These are phyloP conservation scores for Trichoderma erinaceum DNA, from an alignment of 495 filamentous ascomycete species.

Conservation along the genomic window DNA sequence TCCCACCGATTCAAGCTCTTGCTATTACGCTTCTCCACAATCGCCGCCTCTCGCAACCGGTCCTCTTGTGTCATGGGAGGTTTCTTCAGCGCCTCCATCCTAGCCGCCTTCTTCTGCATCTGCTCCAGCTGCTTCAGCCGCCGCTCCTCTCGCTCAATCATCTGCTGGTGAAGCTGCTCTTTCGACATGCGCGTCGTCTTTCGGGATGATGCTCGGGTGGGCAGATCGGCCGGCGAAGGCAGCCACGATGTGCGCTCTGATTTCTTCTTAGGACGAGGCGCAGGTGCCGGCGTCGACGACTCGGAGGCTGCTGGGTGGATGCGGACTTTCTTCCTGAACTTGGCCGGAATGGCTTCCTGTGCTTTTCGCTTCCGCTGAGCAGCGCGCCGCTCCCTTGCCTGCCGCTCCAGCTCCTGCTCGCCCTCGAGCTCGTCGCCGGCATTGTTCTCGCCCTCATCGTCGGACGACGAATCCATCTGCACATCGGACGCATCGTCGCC, in stretches of 20 bases:
- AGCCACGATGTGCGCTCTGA: conserved; percentile 88
- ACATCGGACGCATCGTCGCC: conserved; percentile 68
- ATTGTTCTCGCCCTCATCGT: conserved; percentile 71
- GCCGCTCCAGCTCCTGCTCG: conserved; percentile 58
- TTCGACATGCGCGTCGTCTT: conserved; percentile 79
- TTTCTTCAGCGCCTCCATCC: conserved; percentile 65
- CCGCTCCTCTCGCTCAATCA: conserved; percentile 76
- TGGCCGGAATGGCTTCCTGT: conserved; percentile 49
- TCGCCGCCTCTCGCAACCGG: conserved; percentile 73
- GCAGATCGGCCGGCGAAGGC: conserved; percentile 69
- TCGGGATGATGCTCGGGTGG: conserved; percentile 75
- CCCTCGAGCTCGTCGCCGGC: conserved; percentile 63
- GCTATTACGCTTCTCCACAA: conserved; percentile 74
- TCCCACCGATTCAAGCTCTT: conserved; percentile 95
- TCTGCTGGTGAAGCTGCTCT: conserved; percentile 69
- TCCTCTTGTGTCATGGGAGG: conserved; percentile 87
- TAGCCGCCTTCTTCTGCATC: conserved; percentile 83
- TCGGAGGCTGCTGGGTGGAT: conserved; percentile 40
- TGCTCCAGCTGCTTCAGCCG: conserved; percentile 69
- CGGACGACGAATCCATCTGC: conserved; percentile 74
- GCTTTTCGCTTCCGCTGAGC: conserved; percentile 71
- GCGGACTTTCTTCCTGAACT: conserved; percentile 51
- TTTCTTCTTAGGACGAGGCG: conserved; percentile 80
- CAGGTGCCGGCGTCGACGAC: conserved; percentile 38
- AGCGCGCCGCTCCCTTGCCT: conserved; percentile 43